Conservation (phyloP, 805 yeast species). For the Wickerhamomyces chaumierensis region DNA sequence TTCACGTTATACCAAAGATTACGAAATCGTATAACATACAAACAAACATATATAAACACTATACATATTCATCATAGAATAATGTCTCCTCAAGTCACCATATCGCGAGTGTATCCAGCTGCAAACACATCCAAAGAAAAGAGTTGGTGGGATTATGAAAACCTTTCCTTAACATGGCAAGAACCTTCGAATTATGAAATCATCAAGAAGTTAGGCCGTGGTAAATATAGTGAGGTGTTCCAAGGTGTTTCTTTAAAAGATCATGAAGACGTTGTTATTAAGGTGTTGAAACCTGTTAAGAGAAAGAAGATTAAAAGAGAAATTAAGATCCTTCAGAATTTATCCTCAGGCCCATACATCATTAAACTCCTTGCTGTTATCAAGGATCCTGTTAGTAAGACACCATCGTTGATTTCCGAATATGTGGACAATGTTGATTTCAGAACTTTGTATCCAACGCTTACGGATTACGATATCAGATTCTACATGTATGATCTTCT, state of each 20-base stretch:
- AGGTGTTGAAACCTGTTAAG: conserved; percentile 88
- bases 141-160: conserved; percentile 81
- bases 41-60: too few relatives aligned
- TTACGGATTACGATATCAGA: conserved; percentile 63
- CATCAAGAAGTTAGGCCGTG: conserved; percentile 76
- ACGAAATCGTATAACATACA: too few relatives aligned
- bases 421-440: conserved; percentile 78
- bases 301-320: conserved; percentile 88
- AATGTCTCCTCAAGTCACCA: conserved; percentile 19
- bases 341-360: conserved; percentile 76
- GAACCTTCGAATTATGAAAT: conserved; percentile 79
- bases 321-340: conserved; percentile 74
- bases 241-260: conserved; percentile 62
- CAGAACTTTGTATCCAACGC: conserved; percentile 74
- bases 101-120: conserved; percentile 72
- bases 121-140: conserved; percentile 68
- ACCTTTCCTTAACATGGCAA: conserved; percentile 71
- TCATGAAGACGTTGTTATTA: conserved; percentile 66
- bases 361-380: conserved; percentile 73
- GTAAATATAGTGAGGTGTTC: conserved; percentile 90
- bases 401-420: conserved; percentile 84
- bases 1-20: too few relatives aligned
- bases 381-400: conserved; percentile 72
- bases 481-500: conserved; percentile 77
- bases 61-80: too few relatives aligned